Evolutionary conservation across 305 asterid genomes (phyloP).

Genomic region (Fraxinus ornus): DNA sequence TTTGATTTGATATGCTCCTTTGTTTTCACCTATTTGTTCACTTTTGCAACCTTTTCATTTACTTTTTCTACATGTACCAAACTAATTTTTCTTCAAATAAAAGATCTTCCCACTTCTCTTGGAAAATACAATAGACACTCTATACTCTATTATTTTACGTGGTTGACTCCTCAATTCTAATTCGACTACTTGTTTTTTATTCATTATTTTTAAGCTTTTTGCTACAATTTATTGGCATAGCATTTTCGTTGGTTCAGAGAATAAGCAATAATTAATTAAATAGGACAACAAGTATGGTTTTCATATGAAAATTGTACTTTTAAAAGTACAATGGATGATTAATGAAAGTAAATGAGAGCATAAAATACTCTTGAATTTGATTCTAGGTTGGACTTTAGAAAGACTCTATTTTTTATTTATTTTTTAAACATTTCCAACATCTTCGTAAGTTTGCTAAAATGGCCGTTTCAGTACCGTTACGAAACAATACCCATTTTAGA

Average conservation of each 20-base stretch:
- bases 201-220: neutral
- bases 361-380: neutral
- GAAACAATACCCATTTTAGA: neutral
- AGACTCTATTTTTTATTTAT: neutral
- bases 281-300: neutral
- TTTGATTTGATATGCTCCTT: slow-evolving; percentile 53
- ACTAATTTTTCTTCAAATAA: slow-evolving; percentile 22
- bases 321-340: neutral
- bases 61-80: slow-evolving; percentile 31
- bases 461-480: neutral
- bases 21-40: slow-evolving; percentile 40
- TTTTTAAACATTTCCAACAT: neutral
- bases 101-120: slow-evolving; percentile 48
- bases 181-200: neutral
- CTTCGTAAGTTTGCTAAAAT: neutral
- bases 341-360: neutral
- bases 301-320: neutral
- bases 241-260: neutral
- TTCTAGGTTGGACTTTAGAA: neutral
- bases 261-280: neutral
- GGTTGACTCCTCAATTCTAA: slow-evolving; percentile 21
- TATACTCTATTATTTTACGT: neutral
- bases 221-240: neutral
- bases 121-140: slow-evolving; percentile 29
- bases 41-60: slow-evolving; percentile 40